Conservation (phyloP, 345 rosid genomes). For the Lumnitzera racemosa region DNA sequence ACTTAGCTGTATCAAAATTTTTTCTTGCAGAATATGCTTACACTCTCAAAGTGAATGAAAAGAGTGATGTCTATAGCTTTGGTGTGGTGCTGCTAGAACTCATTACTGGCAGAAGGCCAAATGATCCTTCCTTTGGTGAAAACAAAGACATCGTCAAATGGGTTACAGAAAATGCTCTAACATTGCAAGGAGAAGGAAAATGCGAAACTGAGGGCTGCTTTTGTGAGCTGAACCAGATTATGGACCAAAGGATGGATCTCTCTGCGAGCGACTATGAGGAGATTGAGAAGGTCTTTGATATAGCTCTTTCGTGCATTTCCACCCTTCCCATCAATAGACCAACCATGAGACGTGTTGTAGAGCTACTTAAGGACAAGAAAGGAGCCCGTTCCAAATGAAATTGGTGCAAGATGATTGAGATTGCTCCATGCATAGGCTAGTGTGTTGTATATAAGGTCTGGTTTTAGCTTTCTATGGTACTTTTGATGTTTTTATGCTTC, state of each 20-base stretch:
- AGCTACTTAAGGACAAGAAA: conserved; percentile 44
- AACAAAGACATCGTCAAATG: conserved; percentile 46
- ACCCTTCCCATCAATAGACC: conserved; percentile 47
- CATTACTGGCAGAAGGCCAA: conserved; percentile 59
- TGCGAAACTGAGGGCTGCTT: not conserved
- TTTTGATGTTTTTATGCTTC: too few relatives aligned
- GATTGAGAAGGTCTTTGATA: conserved; percentile 46
- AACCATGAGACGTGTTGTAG: conserved; percentile 66
- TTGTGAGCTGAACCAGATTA: conserved; percentile 20
- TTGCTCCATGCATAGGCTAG: too few relatives aligned
- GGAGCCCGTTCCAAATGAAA: conserved; percentile 2
- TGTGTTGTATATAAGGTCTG: too few relatives aligned
- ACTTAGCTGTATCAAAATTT: not conserved
- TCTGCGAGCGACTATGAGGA: conserved; percentile 29
- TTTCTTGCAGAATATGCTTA: conserved; percentile 49
- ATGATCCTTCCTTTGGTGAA: conserved; percentile 48
- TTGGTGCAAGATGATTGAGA: not conserved
- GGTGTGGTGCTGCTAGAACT: conserved; percentile 58
- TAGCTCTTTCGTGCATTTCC: conserved; percentile 51
- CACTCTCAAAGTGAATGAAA: conserved; percentile 43
- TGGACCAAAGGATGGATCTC: conserved; percentile 41
- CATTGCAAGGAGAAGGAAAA: conserved; percentile 7
- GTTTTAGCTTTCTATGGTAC: too few relatives aligned
- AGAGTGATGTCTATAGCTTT: conserved; percentile 70
- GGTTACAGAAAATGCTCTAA: conserved; percentile 30